phyloP scores from a whole-genome alignment of 768 basidiomycete species.

The Chalciporus chontae region DNA sequence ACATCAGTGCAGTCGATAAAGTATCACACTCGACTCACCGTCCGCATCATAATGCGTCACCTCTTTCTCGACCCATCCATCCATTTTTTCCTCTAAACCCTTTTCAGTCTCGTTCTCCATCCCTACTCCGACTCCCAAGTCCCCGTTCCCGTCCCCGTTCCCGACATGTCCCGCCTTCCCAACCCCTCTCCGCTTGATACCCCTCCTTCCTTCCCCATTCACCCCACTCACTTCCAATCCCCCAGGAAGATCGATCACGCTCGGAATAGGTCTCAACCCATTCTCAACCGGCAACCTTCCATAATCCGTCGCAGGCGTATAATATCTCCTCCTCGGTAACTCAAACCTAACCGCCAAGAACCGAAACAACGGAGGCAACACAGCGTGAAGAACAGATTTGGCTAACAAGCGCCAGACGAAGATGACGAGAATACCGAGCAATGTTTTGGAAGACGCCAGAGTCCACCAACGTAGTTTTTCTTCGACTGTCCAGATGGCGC shows the following conservation, averaged over 20 bases:
- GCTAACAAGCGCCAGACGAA: constrained; percentile 87
- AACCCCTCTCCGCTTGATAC: constrained; percentile 23
- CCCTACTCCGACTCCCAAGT: too few species aligned
- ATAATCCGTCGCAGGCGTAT: constrained; percentile 91
- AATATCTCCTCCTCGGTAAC: constrained; percentile 81
- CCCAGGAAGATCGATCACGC: constrained; percentile 76
- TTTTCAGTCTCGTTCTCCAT: constrained; percentile 16
- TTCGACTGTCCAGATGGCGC: constrained; percentile 33
- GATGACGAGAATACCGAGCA: constrained; percentile 63
- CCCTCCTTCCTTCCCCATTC: constrained; percentile 36
- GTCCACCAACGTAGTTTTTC: constrained; percentile 36
- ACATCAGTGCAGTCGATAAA: not conserved
- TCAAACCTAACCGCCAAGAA: constrained; percentile 14
- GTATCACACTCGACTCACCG: constrained; percentile 49
- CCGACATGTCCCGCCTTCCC: too few species aligned
- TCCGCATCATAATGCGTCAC: constrained; percentile 84
- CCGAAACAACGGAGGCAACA: constrained; percentile 40
- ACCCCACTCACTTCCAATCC: too few species aligned
- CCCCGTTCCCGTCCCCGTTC: too few species aligned
- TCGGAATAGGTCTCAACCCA: constrained; percentile 71
- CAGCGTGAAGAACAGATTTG: constrained; percentile 79
- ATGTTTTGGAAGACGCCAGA: constrained; percentile 38
- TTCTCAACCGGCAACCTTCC: constrained; percentile 57
- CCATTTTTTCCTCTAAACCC: constrained; percentile 28
- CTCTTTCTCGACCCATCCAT: not conserved